phyloP scores from a whole-genome alignment of 139 green algal genomes.

The Auxenochlorella protothecoides region DNA sequence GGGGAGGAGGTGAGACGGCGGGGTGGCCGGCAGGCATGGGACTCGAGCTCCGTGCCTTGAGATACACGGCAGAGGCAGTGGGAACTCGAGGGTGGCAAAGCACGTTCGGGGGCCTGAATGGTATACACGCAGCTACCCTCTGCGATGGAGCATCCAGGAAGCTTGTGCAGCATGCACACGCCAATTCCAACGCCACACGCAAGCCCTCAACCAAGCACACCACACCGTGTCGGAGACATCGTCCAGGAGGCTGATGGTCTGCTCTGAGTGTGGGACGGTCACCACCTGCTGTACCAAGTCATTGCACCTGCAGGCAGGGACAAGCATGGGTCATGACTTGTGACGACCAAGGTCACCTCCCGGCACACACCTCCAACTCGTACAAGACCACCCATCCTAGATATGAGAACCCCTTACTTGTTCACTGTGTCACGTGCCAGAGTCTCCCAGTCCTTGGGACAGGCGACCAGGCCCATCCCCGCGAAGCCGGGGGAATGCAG shows the following conservation, averaged over 20 bases:
- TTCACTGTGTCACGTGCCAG: neutral
- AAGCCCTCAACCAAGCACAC: neutral
- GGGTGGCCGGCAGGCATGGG: neutral
- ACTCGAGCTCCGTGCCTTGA: neutral
- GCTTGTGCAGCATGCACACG: neutral
- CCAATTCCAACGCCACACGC: neutral
- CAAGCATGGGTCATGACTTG: neutral
- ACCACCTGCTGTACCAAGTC: conserved; percentile 19
- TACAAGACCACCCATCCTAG: neutral
- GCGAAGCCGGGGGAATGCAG: neutral
- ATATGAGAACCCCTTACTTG: neutral
- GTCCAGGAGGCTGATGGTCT: conserved; percentile 22
- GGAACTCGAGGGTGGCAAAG: neutral
- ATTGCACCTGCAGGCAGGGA: conserved; percentile 17
- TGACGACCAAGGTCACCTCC: neutral
- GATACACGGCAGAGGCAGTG: neutral
- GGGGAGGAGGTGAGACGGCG: neutral
- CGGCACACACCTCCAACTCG: too few relatives aligned
- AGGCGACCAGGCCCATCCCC: neutral
- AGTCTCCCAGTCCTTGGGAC: neutral
- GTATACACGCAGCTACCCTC: neutral
- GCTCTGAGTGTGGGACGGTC: conserved; percentile 7
- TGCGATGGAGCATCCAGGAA: too few relatives aligned
- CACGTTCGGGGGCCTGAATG: neutral
- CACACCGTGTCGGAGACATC: conserved; percentile 28